These are phyloP conservation scores for Russula virescens DNA, from an alignment of 768 basidiomycete genomes.

Conservation along the genomic window DNA sequence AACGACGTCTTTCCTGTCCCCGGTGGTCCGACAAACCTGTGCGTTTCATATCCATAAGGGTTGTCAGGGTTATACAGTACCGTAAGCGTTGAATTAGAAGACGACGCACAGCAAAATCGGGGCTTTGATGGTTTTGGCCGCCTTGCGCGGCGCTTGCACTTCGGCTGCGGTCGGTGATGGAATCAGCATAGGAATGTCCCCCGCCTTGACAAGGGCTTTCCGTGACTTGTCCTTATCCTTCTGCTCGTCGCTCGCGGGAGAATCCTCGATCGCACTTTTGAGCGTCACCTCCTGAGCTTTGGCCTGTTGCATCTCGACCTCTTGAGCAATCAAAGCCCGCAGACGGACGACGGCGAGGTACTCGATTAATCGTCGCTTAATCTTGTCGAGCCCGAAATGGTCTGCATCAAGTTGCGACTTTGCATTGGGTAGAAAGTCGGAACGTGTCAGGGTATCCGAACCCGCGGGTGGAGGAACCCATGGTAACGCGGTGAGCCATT, in stretches of 20 bases:
- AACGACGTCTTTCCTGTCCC: conserved; percentile 91
- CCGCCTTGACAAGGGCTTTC: conserved; percentile 12
- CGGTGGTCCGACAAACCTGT: conserved; percentile 82
- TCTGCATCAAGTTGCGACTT: conserved; percentile 80
- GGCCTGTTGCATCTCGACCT: conserved; percentile 8
- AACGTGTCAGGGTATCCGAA: conserved; percentile 42
- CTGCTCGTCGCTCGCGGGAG: conserved; percentile 19
- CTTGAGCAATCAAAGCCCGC: conserved; percentile 25
- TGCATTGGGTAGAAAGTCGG: conserved; percentile 61
- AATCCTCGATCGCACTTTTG: conserved; percentile 21
- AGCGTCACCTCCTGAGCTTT: conserved; percentile 22
- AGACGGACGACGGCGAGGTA: conserved; percentile 83
- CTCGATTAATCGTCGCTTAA: conserved; percentile 88
- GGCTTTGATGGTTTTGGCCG: conserved; percentile 51
- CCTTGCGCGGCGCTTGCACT: conserved; percentile 11
- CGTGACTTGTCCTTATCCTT: not conserved
- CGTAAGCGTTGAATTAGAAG: not conserved
- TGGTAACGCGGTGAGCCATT: conserved; percentile 83
- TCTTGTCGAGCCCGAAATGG: conserved; percentile 87
- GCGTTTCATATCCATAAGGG: not conserved
- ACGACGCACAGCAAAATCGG: conserved; percentile 58
- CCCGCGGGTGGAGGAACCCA: conserved; percentile 55
- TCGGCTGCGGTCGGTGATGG: conserved; percentile 9
- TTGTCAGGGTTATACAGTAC: not conserved
- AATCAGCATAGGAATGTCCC: not conserved